Evolutionary conservation across 2,329 filamentous ascomycete species (phyloP), one percentile per base, ranked within the genome.

Genomic region (Trichoderma sp.): DNA sequence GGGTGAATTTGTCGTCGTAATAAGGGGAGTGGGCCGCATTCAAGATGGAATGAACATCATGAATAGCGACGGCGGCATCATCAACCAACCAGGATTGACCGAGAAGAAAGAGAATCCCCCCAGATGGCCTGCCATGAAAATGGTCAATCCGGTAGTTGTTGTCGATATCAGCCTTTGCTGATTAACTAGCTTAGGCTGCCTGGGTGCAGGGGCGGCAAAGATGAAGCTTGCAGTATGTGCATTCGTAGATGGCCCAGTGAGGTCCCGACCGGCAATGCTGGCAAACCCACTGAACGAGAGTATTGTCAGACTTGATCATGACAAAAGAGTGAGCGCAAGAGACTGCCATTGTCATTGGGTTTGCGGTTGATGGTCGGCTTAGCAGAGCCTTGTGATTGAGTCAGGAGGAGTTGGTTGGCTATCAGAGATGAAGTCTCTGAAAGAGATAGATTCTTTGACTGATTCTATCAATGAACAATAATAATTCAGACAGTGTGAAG

Each of bases 241-340:
- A 92, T 79, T 92, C 88, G 74, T 87, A 92, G 76, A 92, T 92
- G 80, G 86, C 87, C 88, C 89, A 91, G 80, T 90, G 87, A 66
- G 89, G 89, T 1, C 89, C 90, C 2, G 86, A 87, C 73, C 88
- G 86, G 78, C 90, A 92, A 76, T 90, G 81, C 72, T 87, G 85
- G 83, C 90, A 92, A 65, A 85, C 84, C 89, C 90, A 92, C 78
- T 90, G 86, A 70, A 92, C 85, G 68, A 92, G 79, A 12, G 86
- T 90, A 77, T 83, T 90, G 76, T 91, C 88, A 34, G 88, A 90
- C 81, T 92, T 92, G 81, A 92, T 86, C 80, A 91, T 85, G 76
- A 85, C 85, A 81, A 91, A 92, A 12, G 84, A 84, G 78, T 92
- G 90, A 43, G 85, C 84, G 79, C 90, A 92, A 73, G 85, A 84